Base-by-base conservation (phyloP, 805 yeast genomes). In the Dipodascus albidus region DNA sequence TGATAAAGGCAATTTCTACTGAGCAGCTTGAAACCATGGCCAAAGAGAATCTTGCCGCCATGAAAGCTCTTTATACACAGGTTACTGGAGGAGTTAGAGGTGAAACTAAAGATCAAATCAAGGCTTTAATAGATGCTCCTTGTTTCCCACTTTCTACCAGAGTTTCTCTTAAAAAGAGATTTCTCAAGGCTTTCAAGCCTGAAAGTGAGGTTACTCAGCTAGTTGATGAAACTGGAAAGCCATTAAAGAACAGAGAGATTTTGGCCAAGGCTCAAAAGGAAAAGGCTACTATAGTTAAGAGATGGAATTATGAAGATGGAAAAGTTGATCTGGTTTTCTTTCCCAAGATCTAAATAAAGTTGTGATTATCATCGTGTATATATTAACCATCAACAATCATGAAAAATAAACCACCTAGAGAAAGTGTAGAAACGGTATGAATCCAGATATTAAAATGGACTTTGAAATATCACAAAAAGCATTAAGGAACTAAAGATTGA, bases 221-320 rank as follows among this genome's bases (percentile, higher is more conserved):
- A 38, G 44, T 38, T 38, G 44, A 38, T 38, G 6, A 14, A n/a
- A 14, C 9, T 17, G 44, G 44, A n/a, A 38, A 38, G 20, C 31
- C 49, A 14, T 47, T 47, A 21, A 62, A 62, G 56, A 64, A 62
- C 50, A 54, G 53, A 58, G 44, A 38, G 6, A 38, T 38, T 38
- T 38, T 38, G 44, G 44, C 44, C 6, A 63, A 44, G 42, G 70
- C 74, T n/a, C 69, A 67, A 55, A 78, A 78, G 55, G 80, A 80
- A 61, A 74, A 75, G 22, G 74, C 78, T 19, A 67, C 73, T 42
- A 71, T 77, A 14, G 71, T 77, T 53, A 76, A 77, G 59, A 76
- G 82, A 54, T 87, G 82, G 77, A 82, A 87, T 64, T 78, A 80
- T 53, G 74, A 69, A 21, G 73, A 73, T 49, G 72, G 79, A 58